These are phyloP conservation scores for Sugiyamaella marilandica DNA, from an alignment of 805 yeast genomes.

Conservation along the genomic window DNA sequence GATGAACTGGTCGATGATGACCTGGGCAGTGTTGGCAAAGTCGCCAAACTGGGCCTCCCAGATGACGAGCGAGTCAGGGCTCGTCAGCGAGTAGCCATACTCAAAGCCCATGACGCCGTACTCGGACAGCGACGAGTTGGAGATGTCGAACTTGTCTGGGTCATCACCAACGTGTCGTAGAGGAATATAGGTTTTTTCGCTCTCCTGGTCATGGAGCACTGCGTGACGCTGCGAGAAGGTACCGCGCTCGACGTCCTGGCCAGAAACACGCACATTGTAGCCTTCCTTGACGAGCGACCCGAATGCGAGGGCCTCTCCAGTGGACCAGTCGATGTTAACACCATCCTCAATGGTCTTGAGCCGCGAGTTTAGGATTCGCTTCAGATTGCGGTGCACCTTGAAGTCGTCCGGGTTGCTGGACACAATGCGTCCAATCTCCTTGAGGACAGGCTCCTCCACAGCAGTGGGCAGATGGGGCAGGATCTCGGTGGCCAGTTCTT, in stretches of 20 bases:
- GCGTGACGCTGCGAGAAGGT: slow-evolving; percentile 99
- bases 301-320: slow-evolving; percentile 98
- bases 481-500: slow-evolving; percentile 90
- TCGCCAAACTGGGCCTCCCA: slow-evolving; percentile 99
- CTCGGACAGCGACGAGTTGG: slow-evolving; percentile 95
- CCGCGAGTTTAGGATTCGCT: slow-evolving; percentile 87
- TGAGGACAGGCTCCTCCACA: slow-evolving; percentile 63
- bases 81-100: slow-evolving; percentile 95
- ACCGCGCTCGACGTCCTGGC: slow-evolving; percentile 99
- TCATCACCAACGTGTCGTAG: slow-evolving; percentile 70
- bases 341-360: slow-evolving; percentile 83
- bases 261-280: slow-evolving; percentile 92
- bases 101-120: slow-evolving; percentile 99
- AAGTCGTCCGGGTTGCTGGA: slow-evolving; percentile 84
- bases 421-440: slow-evolving; percentile 70
- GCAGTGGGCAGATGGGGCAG: slow-evolving; percentile 96
- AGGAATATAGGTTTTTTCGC: slow-evolving; percentile 81
- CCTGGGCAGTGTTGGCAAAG: slow-evolving; percentile 99
- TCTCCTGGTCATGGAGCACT: slow-evolving; percentile 91
- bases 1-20: slow-evolving; percentile 91
- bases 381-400: slow-evolving; percentile 89
- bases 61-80: slow-evolving; percentile 93
- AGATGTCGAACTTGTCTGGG: slow-evolving; percentile 76
- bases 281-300: slow-evolving; percentile 93
- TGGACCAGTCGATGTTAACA: slow-evolving; percentile 97